phyloP scores from a whole-genome alignment of 1,139 yeast genomes.

The Yamadazyma songkhlaensis region DNA sequence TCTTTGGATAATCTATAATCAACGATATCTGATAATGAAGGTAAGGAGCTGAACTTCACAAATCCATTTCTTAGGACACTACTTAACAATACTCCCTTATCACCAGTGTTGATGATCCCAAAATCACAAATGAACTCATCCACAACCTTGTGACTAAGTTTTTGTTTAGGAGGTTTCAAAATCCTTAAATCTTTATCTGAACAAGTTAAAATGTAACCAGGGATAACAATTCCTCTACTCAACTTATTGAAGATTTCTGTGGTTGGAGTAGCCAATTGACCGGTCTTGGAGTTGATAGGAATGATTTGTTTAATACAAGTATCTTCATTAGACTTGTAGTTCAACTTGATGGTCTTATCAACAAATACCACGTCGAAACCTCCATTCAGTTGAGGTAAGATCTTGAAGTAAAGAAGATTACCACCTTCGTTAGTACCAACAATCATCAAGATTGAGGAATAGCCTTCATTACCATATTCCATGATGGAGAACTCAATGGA shows the following conservation, averaged over 20 bases:
- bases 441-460: conserved; percentile 66
- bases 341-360: conserved; percentile 44
- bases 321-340: conserved; percentile 35
- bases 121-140: conserved; percentile 59
- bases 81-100: conserved; percentile 34
- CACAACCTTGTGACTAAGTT: conserved; percentile 62
- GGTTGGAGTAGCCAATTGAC: conserved; percentile 64
- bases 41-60: conserved; percentile 36
- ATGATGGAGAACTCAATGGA: conserved; percentile 69
- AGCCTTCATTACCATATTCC: conserved; percentile 64
- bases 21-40: conserved; percentile 36
- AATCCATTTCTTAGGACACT: conserved; percentile 37
- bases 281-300: conserved; percentile 54
- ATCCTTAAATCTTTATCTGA: conserved; percentile 66
- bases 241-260: conserved; percentile 58
- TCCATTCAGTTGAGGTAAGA: conserved; percentile 68
- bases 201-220: conserved; percentile 60
- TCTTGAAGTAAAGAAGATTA: conserved; percentile 59
- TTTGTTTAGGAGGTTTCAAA: conserved; percentile 56
- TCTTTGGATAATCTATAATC: conserved; percentile 38
- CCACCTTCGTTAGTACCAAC: conserved; percentile 84
- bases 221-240: conserved; percentile 58
- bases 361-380: conserved; percentile 62
- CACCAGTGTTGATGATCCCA: conserved; percentile 29
- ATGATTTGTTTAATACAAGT: conserved; percentile 37